Conservation (phyloP, 345 rosid species). For the Salix brachista region DNA sequence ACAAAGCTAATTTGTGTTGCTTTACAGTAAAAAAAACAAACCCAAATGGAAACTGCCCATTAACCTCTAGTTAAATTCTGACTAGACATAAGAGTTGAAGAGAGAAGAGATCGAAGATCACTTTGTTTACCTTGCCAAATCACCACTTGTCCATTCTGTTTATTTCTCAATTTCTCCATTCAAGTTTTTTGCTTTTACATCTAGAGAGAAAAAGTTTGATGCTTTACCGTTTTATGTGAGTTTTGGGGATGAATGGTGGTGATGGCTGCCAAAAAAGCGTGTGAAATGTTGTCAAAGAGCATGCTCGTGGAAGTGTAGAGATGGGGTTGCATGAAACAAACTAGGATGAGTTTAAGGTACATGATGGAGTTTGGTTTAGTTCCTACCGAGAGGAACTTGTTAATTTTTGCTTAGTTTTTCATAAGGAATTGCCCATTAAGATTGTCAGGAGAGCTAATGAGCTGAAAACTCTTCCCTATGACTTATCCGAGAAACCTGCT, state of each 20-base stretch:
- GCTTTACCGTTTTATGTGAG: neutral
- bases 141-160: neutral
- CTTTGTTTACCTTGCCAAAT: neutral
- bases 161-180: neutral
- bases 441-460: conserved; percentile 79
- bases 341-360: conserved; percentile 79
- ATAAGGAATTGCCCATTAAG: conserved; percentile 82
- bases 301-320: conserved; percentile 62
- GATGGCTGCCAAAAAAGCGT: conserved; percentile 75
- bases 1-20: no score
- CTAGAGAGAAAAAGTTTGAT: neutral
- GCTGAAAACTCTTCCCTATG: conserved; percentile 73
- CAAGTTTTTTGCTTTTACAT: neutral
- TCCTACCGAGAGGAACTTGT: conserved; percentile 57
- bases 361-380: conserved; percentile 84
- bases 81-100: neutral
- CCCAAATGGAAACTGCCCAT: neutral
- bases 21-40: no score
- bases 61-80: neutral
- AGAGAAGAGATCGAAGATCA: neutral
- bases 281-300: conserved; percentile 51
- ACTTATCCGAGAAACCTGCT: conserved; percentile 73
- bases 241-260: neutral
- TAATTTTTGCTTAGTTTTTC: conserved; percentile 79
- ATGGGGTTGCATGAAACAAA: conserved; percentile 93